Conservation (phyloP, 345 rosid genomes). For the Syzygium aromaticum region DNA sequence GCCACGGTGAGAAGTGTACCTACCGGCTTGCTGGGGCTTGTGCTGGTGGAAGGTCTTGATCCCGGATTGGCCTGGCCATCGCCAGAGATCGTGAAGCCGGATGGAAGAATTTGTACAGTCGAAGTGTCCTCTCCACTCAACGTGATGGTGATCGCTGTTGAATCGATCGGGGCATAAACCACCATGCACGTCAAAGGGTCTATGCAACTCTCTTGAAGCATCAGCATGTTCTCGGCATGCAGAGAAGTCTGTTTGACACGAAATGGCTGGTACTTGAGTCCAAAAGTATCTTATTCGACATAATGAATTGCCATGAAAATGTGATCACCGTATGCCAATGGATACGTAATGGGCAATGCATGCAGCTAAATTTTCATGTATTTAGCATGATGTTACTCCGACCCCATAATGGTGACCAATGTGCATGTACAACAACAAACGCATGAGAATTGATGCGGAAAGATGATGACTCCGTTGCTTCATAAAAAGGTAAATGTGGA, state of each 20-base stretch:
- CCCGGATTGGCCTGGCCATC: conserved; percentile 18
- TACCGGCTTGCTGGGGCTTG: background rate
- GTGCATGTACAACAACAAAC: background rate
- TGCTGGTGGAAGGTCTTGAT: background rate
- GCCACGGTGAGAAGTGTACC: conserved; percentile 56
- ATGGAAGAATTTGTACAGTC: conserved; percentile 48
- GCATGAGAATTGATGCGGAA: background rate
- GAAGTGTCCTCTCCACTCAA: conserved; percentile 24
- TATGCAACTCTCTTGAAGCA: conserved; percentile 55
- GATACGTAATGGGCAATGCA: background rate
- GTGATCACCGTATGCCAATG: background rate
- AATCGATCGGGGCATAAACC: conserved; percentile 53
- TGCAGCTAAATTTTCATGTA: background rate
- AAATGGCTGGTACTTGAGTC: background rate
- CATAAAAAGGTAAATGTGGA: background rate
- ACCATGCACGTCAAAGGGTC: conserved; percentile 38
- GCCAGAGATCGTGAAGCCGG: conserved; percentile 55
- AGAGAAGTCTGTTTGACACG: background rate
- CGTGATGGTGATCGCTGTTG: conserved; percentile 16
- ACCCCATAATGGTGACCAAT: background rate
- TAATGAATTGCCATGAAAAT: background rate
- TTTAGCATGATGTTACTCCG: background rate
- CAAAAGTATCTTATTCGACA: background rate
- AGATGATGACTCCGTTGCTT: background rate
- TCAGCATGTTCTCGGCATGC: conserved; percentile 15